A percentile compares a stretch with the other conserved stretches of the same genome.
These are phyloP conservation scores for Aspergillus sparsus DNA, from an alignment of 495 filamentous ascomycete species.

Conservation along the genomic window DNA sequence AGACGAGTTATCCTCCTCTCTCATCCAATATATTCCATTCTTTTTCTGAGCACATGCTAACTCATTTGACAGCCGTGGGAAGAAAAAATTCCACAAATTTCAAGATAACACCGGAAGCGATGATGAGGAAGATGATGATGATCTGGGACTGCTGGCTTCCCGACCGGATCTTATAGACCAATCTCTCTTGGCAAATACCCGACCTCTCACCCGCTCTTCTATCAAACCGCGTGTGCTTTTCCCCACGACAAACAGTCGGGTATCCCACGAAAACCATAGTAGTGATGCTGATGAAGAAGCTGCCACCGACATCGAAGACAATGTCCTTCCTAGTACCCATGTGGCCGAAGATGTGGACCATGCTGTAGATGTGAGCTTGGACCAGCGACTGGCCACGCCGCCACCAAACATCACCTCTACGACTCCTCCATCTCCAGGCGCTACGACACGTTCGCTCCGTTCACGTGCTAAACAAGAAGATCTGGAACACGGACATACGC, in stretches of 20 bases:
- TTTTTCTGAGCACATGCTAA: conserved; percentile 27
- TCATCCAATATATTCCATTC: not conserved
- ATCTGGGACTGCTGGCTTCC: conserved; percentile 44
- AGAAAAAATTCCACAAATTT: conserved; percentile 71
- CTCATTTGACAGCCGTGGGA: conserved; percentile 69
- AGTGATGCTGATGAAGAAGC: conserved; percentile 56
- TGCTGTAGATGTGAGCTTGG: conserved; percentile 26
- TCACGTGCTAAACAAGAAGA: conserved; percentile 29
- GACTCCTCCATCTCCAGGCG: conserved; percentile 51
- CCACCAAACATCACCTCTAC: conserved; percentile 52
- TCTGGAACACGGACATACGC: conserved; percentile 24
- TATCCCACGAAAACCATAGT: conserved; percentile 25
- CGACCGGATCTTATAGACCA: conserved; percentile 45
- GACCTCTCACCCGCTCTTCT: conserved; percentile 67
- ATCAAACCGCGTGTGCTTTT: conserved; percentile 88
- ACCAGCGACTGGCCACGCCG: conserved; percentile 39
- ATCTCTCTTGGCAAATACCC: conserved; percentile 33
- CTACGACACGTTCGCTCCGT: conserved; percentile 34
- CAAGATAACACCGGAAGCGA: conserved; percentile 49
- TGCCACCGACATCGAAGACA: conserved; percentile 60
- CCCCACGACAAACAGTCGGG: conserved; percentile 50
- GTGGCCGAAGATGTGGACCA: conserved; percentile 34
- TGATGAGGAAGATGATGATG: conserved; percentile 49
- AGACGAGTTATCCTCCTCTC: not conserved
- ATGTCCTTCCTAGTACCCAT: conserved; percentile 47